Evolutionary conservation across 2,329 filamentous ascomycete species (phyloP).

Genomic region (Fusarium nelsonii): DNA sequence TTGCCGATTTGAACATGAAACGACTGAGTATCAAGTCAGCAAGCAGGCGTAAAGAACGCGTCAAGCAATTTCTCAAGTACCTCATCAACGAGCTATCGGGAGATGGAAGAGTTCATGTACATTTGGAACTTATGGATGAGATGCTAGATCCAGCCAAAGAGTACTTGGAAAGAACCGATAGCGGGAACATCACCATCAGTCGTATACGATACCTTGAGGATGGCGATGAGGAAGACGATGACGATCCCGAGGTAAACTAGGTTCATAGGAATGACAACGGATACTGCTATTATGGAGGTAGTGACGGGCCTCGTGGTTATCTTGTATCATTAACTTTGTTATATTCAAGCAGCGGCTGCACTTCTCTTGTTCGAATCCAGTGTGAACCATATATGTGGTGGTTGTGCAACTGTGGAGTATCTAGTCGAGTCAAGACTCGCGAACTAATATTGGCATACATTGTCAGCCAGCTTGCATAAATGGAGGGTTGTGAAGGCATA

Average conservation of each 20-base stretch:
- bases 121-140: not conserved
- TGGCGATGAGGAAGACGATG: slow-evolving; percentile 1
- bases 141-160: not conserved
- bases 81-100: not conserved
- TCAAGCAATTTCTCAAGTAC: not conserved
- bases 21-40: not conserved
- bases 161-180: not conserved
- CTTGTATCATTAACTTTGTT: too few relatives aligned
- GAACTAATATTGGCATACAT: too few relatives aligned
- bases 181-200: not conserved
- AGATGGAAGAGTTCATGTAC: too few relatives aligned
- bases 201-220: not conserved
- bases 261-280: not conserved
- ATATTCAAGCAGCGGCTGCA: too few relatives aligned
- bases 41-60: not conserved
- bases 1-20: not conserved
- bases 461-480: too few relatives aligned
- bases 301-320: too few relatives aligned
- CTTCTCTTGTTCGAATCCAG: too few relatives aligned
- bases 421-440: too few relatives aligned
- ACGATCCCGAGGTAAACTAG: not conserved
- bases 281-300: too few relatives aligned
- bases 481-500: not conserved
- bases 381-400: too few relatives aligned
- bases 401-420: too few relatives aligned